Evolutionary conservation across 2,329 filamentous ascomycete species (phyloP).

Genomic region (Zymoseptoria crescenta): DNA sequence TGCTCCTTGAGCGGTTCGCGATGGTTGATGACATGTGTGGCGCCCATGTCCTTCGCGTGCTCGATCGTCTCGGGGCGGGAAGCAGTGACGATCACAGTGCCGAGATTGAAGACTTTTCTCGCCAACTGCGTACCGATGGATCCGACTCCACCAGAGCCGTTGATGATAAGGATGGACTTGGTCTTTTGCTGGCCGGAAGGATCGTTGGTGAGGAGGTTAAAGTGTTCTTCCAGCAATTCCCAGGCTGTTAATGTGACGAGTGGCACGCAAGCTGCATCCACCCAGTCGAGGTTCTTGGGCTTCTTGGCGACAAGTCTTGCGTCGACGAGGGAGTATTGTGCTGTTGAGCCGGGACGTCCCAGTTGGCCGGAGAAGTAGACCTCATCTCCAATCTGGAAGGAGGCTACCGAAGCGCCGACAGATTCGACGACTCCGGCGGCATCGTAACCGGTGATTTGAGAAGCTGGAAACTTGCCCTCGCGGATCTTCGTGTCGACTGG

Average conservation of each 20-base stretch:
- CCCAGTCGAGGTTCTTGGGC: slow-evolving; percentile 33
- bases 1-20: slow-evolving; percentile 33
- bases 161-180: slow-evolving; percentile 36
- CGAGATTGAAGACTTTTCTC: slow-evolving; percentile 7
- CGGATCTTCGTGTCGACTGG: slow-evolving; percentile 35
- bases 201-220: slow-evolving; percentile 34
- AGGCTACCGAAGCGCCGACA: slow-evolving; percentile 25
- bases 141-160: slow-evolving; percentile 40
- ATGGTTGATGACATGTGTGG: slow-evolving; percentile 39
- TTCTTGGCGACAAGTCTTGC: slow-evolving; percentile 34
- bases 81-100: slow-evolving; percentile 35
- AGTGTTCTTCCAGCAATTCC: slow-evolving; percentile 37
- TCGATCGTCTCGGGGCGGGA: slow-evolving; percentile 34
- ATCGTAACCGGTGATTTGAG: slow-evolving; percentile 40
- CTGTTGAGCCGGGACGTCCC: slow-evolving; percentile 35
- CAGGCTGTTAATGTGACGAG: slow-evolving; percentile 40
- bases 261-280: slow-evolving; percentile 38
- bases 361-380: slow-evolving; percentile 38
- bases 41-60: slow-evolving; percentile 35
- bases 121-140: slow-evolving; percentile 40
- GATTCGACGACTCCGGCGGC: slow-evolving; percentile 34
- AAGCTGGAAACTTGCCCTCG: slow-evolving; percentile 24
- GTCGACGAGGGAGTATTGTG: slow-evolving; percentile 38
- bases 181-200: slow-evolving; percentile 20
- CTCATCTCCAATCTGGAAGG: slow-evolving; percentile 37